Evolutionary conservation across 2,329 filamentous ascomycete genomes (phyloP).

Genomic region (Cladosporium halotolerans): DNA sequence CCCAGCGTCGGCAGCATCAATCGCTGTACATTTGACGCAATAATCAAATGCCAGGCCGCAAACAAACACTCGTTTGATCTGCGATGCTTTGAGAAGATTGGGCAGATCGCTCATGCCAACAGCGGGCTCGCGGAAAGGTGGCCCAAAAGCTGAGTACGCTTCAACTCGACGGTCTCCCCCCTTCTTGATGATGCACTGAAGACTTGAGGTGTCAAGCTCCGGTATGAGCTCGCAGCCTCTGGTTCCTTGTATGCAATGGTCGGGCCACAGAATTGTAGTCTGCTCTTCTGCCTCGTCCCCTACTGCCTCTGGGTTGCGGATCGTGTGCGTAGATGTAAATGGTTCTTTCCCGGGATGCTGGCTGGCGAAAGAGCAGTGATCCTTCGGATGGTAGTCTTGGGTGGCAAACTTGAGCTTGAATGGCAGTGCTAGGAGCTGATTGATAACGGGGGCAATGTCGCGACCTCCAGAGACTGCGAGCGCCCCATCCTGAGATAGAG

Average conservation of each 20-base stretch:
- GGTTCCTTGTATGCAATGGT: conserved; percentile 76
- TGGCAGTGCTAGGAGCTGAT: conserved; percentile 63
- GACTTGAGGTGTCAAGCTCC: conserved; percentile 54
- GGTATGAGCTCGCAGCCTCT: conserved; percentile 66
- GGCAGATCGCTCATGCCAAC: conserved; percentile 59
- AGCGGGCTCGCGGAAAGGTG: conserved; percentile 61
- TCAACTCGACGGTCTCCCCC: conserved; percentile 69
- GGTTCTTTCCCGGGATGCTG: conserved; percentile 67
- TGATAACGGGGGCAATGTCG: conserved; percentile 63
- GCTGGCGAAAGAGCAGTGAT: conserved; percentile 82
- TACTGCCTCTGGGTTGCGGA: conserved; percentile 54
- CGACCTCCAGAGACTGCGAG: conserved; percentile 74
- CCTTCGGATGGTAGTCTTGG: conserved; percentile 80
- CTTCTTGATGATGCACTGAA: conserved; percentile 71
- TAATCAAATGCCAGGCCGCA: conserved; percentile 85
- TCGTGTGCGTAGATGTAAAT: conserved; percentile 58
- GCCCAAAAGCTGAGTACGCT: conserved; percentile 90
- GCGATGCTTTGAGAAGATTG: conserved; percentile 47
- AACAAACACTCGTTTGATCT: conserved; percentile 73
- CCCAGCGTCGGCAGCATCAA: conserved; percentile 69
- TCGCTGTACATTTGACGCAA: conserved; percentile 76
- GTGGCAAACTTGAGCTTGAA: conserved; percentile 75
- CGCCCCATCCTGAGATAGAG: conserved; percentile 90
- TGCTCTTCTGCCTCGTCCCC: conserved; percentile 49
- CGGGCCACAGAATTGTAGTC: conserved; percentile 68